Evolutionary conservation across 305 asterid species (phyloP).

Genomic region (Rubia tinctorum): DNA sequence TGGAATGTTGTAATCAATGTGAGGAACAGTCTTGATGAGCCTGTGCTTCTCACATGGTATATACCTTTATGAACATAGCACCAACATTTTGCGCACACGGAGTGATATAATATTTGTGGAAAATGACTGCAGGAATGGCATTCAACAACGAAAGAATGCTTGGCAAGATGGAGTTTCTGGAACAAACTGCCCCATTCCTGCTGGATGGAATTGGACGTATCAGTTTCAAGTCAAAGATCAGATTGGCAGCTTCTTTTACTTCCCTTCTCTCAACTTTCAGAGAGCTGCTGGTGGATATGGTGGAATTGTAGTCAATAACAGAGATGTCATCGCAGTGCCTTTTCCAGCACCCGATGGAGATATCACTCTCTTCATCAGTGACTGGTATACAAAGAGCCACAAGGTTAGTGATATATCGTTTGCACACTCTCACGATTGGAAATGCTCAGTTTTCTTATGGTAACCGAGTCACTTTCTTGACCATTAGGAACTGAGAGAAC

Average conservation of each 20-base stretch:
- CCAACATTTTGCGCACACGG: not conserved
- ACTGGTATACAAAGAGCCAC: conserved; percentile 82
- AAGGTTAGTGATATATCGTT: conserved; percentile 49
- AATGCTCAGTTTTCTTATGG: conserved; percentile 12
- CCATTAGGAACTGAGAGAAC: conserved; percentile 63
- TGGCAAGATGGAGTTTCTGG: conserved; percentile 95
- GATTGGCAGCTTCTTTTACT: conserved; percentile 93
- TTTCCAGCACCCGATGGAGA: conserved; percentile 79
- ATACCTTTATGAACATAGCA: not conserved
- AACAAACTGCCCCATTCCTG: conserved; percentile 88
- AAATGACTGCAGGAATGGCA: conserved; percentile 73
- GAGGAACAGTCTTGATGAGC: conserved; percentile 80
- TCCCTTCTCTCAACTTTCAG: conserved; percentile 75
- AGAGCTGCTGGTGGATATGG: conserved; percentile 93
- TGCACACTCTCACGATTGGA: not conserved
- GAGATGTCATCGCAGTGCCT: conserved; percentile 80
- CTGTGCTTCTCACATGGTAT: conserved; percentile 89
- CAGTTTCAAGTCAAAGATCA: conserved; percentile 95
- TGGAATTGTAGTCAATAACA: conserved; percentile 74
- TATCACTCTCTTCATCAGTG: conserved; percentile 69
- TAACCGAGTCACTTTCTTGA: conserved; percentile 33
- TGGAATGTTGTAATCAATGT: conserved; percentile 91
- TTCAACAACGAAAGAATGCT: conserved; percentile 80
- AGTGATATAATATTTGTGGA: not conserved
- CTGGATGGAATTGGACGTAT: conserved; percentile 97